phyloP scores from a whole-genome alignment of 305 asterid genomes.

The Euphrasia arctica region DNA sequence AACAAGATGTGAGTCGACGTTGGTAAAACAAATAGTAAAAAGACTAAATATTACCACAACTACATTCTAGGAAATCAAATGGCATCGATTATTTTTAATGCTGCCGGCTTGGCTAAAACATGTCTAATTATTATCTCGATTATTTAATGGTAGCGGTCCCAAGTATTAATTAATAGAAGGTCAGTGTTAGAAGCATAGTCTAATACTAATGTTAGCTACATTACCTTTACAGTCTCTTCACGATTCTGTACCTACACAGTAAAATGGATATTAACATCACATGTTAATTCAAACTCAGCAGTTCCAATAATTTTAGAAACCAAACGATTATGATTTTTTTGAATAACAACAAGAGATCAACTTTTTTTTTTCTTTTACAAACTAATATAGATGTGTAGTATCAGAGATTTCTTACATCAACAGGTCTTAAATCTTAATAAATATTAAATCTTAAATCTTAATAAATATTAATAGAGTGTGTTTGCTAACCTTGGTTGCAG shows the following conservation, averaged over 20 bases:
- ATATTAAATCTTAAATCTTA: background rate
- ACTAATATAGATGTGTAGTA: background rate
- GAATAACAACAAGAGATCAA: background rate
- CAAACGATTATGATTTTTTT: background rate
- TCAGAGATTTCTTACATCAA: background rate
- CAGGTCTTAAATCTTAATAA: background rate
- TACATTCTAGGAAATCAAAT: background rate
- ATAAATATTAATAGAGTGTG: background rate
- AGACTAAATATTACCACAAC: background rate
- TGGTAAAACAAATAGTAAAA: slow-evolving; percentile 17
- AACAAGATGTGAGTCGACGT: background rate
- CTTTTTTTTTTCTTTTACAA: background rate
- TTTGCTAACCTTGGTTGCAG: slow-evolving; percentile 53
- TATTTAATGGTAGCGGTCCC: background rate
- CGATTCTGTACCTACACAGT: slow-evolving; percentile 40
- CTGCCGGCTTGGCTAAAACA: no score
- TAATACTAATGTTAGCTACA: slow-evolving; percentile 15
- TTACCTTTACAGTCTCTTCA: slow-evolving; percentile 49
- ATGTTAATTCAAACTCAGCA: background rate
- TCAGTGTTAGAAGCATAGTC: background rate
- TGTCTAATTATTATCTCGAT: no score
- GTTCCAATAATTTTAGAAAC: slow-evolving; percentile 7
- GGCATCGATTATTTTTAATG: no score
- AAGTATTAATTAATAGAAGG: no score
- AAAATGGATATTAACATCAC: slow-evolving; percentile 2